Conservation (phyloP, 352 stramenopile genomes). For the Phytophthora kernoviae region DNA sequence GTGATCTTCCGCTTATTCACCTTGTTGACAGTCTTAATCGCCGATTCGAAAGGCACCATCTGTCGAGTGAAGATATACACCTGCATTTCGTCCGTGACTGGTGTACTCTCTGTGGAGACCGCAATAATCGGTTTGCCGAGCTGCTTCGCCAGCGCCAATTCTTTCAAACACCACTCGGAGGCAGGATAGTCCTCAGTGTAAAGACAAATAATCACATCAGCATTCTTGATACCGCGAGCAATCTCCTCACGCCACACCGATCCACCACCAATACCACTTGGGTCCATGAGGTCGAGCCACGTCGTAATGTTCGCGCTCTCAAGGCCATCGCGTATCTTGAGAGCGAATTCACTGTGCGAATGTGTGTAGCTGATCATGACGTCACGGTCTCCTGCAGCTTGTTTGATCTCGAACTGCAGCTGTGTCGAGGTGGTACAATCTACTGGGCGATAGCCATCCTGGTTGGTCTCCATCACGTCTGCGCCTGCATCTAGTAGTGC, state of each 20-base stretch:
- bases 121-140: conserved; percentile 69
- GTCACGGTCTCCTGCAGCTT: conserved; percentile 73
- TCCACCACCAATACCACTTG: conserved; percentile 79
- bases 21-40: conserved; percentile 63
- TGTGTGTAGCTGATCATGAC: conserved; percentile 92
- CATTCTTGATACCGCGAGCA: conserved; percentile 76
- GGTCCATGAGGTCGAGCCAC: conserved; percentile 85
- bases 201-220: conserved; percentile 72
- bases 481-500: conserved; percentile 63
- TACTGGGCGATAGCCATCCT: conserved; percentile 67
- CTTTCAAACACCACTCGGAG: conserved; percentile 83
- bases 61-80: conserved; percentile 87
- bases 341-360: conserved; percentile 76
- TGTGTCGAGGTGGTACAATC: conserved; percentile 83
- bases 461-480: conserved; percentile 69
- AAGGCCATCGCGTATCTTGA: conserved; percentile 70
- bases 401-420: conserved; percentile 87
- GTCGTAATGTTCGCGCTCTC: conserved; percentile 77
- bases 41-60: conserved; percentile 80
- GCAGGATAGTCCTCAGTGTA: conserved; percentile 73
- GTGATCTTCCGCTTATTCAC: conserved; percentile 58
- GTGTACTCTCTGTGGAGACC: conserved; percentile 59
- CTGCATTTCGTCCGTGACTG: conserved; percentile 76
- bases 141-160: conserved; percentile 80
- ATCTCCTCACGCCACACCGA: conserved; percentile 86